A percentile compares a stretch with the other conserved stretches of the same genome.
These are phyloP conservation scores for Pseudopyricularia cyperi DNA, from an alignment of 2,329 filamentous ascomycete genomes.

Conservation along the genomic window DNA sequence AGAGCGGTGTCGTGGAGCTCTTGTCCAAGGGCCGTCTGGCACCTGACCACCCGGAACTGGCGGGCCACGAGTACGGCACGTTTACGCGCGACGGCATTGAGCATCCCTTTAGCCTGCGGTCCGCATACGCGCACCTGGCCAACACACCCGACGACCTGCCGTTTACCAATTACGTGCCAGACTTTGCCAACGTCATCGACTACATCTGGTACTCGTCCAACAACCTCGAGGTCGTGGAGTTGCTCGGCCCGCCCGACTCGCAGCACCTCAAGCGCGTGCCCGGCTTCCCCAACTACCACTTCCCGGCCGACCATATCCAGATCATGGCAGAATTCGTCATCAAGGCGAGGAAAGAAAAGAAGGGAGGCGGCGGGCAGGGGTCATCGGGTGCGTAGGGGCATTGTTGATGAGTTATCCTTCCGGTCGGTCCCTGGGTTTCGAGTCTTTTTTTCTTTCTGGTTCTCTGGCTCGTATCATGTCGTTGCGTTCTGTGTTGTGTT, in stretches of 20 bases:
- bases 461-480: background rate
- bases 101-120: slow-evolving; percentile 88
- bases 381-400: background rate
- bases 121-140: slow-evolving; percentile 71
- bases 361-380: slow-evolving; percentile 18
- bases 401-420: background rate
- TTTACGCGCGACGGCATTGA: slow-evolving; percentile 87
- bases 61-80: slow-evolving; percentile 74
- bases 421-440: background rate
- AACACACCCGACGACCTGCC: slow-evolving; percentile 73
- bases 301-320: slow-evolving; percentile 84
- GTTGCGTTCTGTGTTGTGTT: background rate
- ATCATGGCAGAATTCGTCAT: slow-evolving; percentile 82
- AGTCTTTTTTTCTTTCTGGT: background rate
- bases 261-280: slow-evolving; percentile 77
- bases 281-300: slow-evolving; percentile 88
- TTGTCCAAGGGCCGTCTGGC: slow-evolving; percentile 68
- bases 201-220: slow-evolving; percentile 98
- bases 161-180: slow-evolving; percentile 94
- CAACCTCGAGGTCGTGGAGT: slow-evolving; percentile 66
- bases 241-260: slow-evolving; percentile 77
- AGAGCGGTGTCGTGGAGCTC: slow-evolving; percentile 85
- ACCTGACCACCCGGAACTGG: slow-evolving; percentile 69
- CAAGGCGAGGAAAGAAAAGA: slow-evolving; percentile 76
- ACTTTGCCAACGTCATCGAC: slow-evolving; percentile 86